Evolutionary conservation across 169 alveolate genomes (phyloP), one percentile per base, ranked within the genome.

Genomic region (Blepharisma undulans): DNA sequence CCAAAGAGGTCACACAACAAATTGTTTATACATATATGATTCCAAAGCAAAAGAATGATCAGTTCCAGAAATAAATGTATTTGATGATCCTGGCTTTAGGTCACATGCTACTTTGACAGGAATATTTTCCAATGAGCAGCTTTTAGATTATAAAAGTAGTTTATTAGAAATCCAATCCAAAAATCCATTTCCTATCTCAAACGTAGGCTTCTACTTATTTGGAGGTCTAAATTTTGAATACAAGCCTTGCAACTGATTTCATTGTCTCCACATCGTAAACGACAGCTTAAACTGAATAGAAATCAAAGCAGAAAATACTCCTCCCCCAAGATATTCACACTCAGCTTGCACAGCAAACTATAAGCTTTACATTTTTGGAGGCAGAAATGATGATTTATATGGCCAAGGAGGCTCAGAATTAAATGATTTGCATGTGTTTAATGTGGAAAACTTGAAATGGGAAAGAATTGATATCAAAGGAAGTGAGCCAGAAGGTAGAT

Each of bases 291-390:
- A 29, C 29, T 71, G 84, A 33, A 33, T 29, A 29, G n/a, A 71
- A 33, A 86, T 21, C 10, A 33, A 19, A 21, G 18, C 29, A 7
- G 84, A 36, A 72, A 72, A 72, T 6, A 5, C 91, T 29, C 91
- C 91, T 21, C 8, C 60, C 1, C 84, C 91, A 19, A 22, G 91
- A 30, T 29, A 25, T n/a, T 21, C 30, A 14, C 91, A 86, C n/a
- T 25, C 84, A 16, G 84, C 84, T 16, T 21, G 27, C 72, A 18
- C 34, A 21, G 59, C 34, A n/a, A 86, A 27, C 12, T 21, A 86
- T 21, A 61, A 48, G 8, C 72, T 86, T 25, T 25, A 61, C 22
- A 33, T 86, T 30, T 72, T 66, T 86, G 91, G 91, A 86, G 91
- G 91, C 19, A 86, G 91, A 27, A 86, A 86, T 33, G 84, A 60